Percentiles rank a stretch among this genome's conserved stretches.
Evolutionary conservation across 495 filamentous ascomycete genomes (phyloP).

Genomic region (Daldinia vernicosa): DNA sequence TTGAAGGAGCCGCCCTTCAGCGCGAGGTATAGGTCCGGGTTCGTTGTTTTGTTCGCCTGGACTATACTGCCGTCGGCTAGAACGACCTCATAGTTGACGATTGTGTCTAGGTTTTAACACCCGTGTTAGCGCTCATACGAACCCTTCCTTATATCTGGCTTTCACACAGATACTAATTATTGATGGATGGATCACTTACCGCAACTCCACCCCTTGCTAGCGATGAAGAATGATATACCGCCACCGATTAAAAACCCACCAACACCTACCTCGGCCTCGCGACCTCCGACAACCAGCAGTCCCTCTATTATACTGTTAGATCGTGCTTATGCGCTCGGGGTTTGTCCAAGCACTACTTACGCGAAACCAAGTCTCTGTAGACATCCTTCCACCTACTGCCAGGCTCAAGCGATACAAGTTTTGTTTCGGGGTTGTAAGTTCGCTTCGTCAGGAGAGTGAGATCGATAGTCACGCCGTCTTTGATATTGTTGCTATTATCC

Average conservation of each 20-base stretch:
- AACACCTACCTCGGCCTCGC: conserved; percentile 64
- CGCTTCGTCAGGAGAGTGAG: background rate
- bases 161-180: background rate
- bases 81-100: conserved; percentile 59
- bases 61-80: conserved; percentile 57
- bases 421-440: background rate
- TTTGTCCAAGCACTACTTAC: background rate
- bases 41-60: conserved; percentile 51
- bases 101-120: conserved; percentile 45
- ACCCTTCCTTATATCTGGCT: background rate
- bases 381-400: background rate
- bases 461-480: background rate
- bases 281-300: conserved; percentile 63
- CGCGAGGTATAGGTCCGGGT: conserved; percentile 60
- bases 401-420: background rate
- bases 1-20: conserved; percentile 63
- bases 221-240: conserved; percentile 62
- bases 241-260: conserved; percentile 68
- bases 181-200: conserved; percentile 26
- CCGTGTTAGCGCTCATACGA: background rate
- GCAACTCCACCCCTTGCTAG: conserved; percentile 59
- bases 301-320: conserved; percentile 39
- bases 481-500: background rate
- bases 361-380: background rate
- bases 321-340: background rate